Evolutionary conservation across 768 basidiomycete species (phyloP).

Genomic region (Ramaria rubella): DNA sequence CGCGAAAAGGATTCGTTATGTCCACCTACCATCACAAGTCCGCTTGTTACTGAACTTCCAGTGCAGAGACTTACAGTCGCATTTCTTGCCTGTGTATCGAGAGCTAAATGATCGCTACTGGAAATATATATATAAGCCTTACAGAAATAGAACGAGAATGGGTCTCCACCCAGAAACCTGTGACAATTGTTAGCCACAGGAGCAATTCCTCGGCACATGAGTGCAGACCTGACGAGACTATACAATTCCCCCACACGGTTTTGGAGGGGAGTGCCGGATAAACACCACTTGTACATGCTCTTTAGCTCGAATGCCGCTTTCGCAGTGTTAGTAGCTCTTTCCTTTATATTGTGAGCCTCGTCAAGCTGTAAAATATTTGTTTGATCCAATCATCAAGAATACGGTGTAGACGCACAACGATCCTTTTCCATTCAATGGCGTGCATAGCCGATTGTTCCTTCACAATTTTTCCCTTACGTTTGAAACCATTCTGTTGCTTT

Average conservation of each 20-base stretch:
- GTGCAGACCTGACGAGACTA: slow-evolving; percentile 61
- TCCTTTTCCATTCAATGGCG: slow-evolving; percentile 74
- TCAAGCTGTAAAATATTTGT: slow-evolving; percentile 54
- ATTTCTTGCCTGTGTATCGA: slow-evolving; percentile 61
- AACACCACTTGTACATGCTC: slow-evolving; percentile 83
- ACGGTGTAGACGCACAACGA: slow-evolving; percentile 47
- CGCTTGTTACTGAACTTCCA: slow-evolving; percentile 87
- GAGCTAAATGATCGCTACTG: background rate
- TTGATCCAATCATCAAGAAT: background rate
- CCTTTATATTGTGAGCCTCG: slow-evolving; percentile 98
- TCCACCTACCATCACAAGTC: slow-evolving; percentile 66
- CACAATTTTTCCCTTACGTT: slow-evolving; percentile 72
- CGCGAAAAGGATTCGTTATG: background rate
- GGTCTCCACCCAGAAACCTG: slow-evolving; percentile 82
- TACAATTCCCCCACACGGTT: slow-evolving; percentile 99
- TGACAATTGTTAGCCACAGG: background rate
- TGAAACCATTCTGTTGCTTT: slow-evolving; percentile 89
- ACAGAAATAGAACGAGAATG: slow-evolving; percentile 91
- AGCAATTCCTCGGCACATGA: slow-evolving; percentile 11
- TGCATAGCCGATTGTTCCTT: slow-evolving; percentile 88
- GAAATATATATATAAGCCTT: slow-evolving; percentile 20
- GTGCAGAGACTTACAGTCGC: slow-evolving; percentile 90
- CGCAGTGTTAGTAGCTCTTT: slow-evolving; percentile 88
- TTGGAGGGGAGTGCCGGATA: slow-evolving; percentile 94
- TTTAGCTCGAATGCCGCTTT: slow-evolving; percentile 92